Percentiles rank a stretch among this genome's conserved stretches.
phyloP scores from a whole-genome alignment of 257 asterid species.

The Solanum virginianum region DNA sequence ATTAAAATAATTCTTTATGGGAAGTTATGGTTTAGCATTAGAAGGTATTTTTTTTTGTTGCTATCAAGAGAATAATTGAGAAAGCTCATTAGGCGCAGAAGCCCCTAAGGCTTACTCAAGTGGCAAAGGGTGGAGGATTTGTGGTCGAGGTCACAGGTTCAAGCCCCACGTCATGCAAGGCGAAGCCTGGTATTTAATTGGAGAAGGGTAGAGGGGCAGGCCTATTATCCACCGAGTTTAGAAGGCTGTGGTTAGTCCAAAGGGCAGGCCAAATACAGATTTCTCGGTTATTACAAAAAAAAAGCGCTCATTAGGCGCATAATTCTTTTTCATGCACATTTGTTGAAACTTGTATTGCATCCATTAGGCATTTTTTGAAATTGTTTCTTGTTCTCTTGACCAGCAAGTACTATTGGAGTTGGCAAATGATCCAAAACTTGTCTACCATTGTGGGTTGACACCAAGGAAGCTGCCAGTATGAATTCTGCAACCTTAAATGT shows the following conservation, averaged over 20 bases:
- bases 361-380: neutral
- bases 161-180: too few species aligned
- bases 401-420: slow-evolving; percentile 82
- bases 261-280: too few species aligned
- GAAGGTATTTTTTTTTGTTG: neutral
- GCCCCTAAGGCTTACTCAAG: too few species aligned
- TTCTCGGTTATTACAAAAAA: too few species aligned
- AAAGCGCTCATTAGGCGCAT: neutral
- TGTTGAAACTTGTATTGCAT: neutral
- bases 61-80: neutral
- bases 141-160: too few species aligned
- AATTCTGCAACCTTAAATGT: neutral
- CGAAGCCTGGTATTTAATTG: too few species aligned
- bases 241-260: too few species aligned
- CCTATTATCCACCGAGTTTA: too few species aligned
- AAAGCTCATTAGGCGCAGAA: neutral
- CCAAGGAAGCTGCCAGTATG: slow-evolving; percentile 94
- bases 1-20: neutral
- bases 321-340: neutral
- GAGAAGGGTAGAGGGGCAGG: too few species aligned
- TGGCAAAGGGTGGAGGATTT: too few species aligned
- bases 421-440: slow-evolving; percentile 82
- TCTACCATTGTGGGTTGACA: slow-evolving; percentile 94
- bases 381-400: neutral
- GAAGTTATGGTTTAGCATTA: neutral